phyloP scores from a whole-genome alignment of 768 basidiomycete genomes.

The Suillus placidus region DNA sequence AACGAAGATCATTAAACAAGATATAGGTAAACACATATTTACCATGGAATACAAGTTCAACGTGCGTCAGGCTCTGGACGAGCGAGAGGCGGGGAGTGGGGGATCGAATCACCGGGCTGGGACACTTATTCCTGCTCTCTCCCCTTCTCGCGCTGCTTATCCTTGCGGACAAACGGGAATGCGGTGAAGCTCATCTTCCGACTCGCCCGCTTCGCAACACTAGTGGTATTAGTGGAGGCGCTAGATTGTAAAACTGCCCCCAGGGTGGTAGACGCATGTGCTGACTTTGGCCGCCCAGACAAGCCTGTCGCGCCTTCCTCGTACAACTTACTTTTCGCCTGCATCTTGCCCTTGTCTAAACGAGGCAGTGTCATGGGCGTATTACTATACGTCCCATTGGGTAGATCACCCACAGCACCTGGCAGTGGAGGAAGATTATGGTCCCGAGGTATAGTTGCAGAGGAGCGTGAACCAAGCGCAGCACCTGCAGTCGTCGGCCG shows the following conservation, averaged over 20 bases:
- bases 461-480: slow-evolving; percentile 19
- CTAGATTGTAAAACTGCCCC: slow-evolving; percentile 18
- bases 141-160: slow-evolving; percentile 50
- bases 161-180: slow-evolving; percentile 57
- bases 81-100: neutral
- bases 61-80: slow-evolving; percentile 3
- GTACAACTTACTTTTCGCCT: slow-evolving; percentile 12
- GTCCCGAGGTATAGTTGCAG: slow-evolving; percentile 23
- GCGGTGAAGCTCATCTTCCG: slow-evolving; percentile 72
- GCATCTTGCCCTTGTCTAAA: slow-evolving; percentile 1
- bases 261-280: slow-evolving; percentile 26
- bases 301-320: neutral
- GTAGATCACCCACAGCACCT: neutral
- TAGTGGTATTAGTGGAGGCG: slow-evolving; percentile 35
- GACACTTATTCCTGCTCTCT: slow-evolving; percentile 31
- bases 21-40: slow-evolving; percentile 12
- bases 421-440: slow-evolving; percentile 13
- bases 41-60: slow-evolving; percentile 1
- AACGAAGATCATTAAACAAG: slow-evolving; percentile 32
- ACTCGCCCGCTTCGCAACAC: slow-evolving; percentile 33
- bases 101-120: neutral
- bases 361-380: slow-evolving; percentile 9
- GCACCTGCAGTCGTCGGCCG: slow-evolving; percentile 48
- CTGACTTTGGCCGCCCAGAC: slow-evolving; percentile 28
- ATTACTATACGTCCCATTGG: neutral